Percentiles rank a stretch among this genome's conserved stretches.
Evolutionary conservation across 202 grass and related monocot genomes (phyloP).

Genomic region (Brachypodium distachyon): DNA sequence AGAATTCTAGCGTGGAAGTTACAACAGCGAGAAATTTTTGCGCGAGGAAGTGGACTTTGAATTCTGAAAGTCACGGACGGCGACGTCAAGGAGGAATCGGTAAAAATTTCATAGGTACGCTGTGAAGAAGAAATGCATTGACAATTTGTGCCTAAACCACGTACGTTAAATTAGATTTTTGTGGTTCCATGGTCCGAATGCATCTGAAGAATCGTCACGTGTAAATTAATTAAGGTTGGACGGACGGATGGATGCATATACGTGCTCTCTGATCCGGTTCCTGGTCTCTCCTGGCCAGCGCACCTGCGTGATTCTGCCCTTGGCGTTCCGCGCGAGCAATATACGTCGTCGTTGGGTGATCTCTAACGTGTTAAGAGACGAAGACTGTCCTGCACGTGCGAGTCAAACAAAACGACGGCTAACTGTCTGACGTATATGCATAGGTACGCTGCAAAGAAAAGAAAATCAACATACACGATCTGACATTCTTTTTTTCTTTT

Average conservation of each 20-base stretch:
- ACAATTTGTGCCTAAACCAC: neutral
- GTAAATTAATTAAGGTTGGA: neutral
- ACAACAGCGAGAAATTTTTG: neutral
- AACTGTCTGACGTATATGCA: neutral
- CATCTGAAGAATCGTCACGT: neutral
- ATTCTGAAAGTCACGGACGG: neutral
- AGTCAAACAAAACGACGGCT: neutral
- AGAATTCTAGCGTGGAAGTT: conserved; percentile 12
- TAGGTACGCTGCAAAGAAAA: neutral
- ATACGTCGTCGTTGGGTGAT: neutral
- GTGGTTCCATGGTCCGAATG: neutral
- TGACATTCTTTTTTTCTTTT: too few relatives aligned
- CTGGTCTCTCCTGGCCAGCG: neutral
- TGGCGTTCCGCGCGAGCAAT: neutral
- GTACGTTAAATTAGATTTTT: neutral
- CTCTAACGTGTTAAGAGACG: neutral
- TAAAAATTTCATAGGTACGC: neutral
- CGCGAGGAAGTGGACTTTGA: conserved; percentile 13
- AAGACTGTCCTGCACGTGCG: too few relatives aligned
- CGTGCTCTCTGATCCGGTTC: neutral
- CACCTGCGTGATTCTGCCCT: neutral
- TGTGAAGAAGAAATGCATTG: too few relatives aligned
- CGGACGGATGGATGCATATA: neutral
- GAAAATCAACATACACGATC: neutral
- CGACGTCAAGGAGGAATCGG: neutral